Conservation (phyloP, 2,329 filamentous ascomycete genomes). For the Xylariomycetidae sp. region DNA sequence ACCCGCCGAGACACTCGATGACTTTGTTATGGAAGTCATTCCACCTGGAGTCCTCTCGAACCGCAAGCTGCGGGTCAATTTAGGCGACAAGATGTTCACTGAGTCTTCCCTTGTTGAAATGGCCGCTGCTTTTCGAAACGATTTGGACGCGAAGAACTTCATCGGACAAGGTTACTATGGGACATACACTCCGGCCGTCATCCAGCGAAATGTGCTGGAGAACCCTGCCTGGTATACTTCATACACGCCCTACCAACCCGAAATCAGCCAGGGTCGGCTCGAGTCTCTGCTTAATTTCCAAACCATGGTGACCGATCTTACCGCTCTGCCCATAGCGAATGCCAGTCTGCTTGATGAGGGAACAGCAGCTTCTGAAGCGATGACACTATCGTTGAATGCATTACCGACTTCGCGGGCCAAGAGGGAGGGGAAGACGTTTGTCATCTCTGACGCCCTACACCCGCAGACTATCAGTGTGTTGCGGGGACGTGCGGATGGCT, state of each 20-base stretch:
- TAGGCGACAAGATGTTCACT: conserved; percentile 42
- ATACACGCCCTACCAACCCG: conserved; percentile 94
- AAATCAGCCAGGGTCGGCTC: conserved; percentile 91
- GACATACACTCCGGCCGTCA: conserved; percentile 81
- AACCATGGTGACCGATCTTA: conserved; percentile 85
- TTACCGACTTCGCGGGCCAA: conserved; percentile 69
- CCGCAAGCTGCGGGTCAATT: conserved; percentile 54
- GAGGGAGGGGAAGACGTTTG: conserved; percentile 70
- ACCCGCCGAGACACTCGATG: conserved; percentile 67
- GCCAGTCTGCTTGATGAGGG: conserved; percentile 87
- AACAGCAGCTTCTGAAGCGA: conserved; percentile 89
- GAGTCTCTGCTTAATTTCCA: conserved; percentile 95
- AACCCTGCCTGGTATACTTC: conserved; percentile 97
- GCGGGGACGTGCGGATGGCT: conserved; percentile 81
- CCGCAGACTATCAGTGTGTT: conserved; percentile 83
- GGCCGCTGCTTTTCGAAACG: conserved; percentile 32
- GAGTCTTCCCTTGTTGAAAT: conserved; percentile 50
- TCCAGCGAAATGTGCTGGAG: conserved; percentile 88
- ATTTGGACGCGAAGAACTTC: too few relatives aligned
- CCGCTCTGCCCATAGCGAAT: conserved; percentile 82
- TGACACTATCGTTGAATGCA: conserved; percentile 84
- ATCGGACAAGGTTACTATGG: conserved; percentile 87
- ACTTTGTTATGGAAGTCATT: conserved; percentile 80
- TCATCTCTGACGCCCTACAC: conserved; percentile 79
- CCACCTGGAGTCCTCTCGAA: conserved; percentile 72